These are phyloP conservation scores for Calonectria pauciramosa DNA, from an alignment of 2,329 filamentous ascomycete genomes.

Conservation along the genomic window DNA sequence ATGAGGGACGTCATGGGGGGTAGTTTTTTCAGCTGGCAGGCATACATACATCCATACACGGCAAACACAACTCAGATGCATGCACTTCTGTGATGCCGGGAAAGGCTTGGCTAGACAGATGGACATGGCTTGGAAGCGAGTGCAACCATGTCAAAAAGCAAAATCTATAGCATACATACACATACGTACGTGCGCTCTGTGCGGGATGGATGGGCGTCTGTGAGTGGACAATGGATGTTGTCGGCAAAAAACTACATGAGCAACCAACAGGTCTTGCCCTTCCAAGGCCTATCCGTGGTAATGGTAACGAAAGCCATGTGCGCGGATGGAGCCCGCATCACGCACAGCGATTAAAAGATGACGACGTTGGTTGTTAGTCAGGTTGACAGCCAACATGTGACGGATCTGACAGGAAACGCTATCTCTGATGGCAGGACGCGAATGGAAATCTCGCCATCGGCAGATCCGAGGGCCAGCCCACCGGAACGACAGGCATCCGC, in stretches of 20 bases:
- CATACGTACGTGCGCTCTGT: background rate
- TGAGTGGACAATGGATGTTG: background rate
- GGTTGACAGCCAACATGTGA: background rate
- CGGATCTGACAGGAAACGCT: background rate
- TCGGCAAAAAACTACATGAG: background rate
- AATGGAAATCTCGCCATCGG: background rate
- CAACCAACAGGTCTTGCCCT: background rate
- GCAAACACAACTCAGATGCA: background rate
- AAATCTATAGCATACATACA: background rate
- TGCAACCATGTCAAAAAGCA: background rate
- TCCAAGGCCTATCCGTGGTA: background rate
- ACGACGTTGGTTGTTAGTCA: background rate
- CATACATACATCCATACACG: background rate
- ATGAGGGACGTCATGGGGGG: background rate
- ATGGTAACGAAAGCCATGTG: background rate
- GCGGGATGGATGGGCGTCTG: background rate
- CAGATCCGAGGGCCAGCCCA: slow-evolving; percentile 17
- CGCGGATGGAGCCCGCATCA: background rate
- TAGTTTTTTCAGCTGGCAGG: background rate
- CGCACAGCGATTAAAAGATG: background rate
- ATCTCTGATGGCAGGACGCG: background rate
- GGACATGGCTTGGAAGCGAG: slow-evolving; percentile 6
- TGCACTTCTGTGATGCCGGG: background rate
- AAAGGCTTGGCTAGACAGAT: background rate
- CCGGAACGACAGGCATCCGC: background rate